Conservation (phyloP, 1,284 basidiomycete genomes). For the Macrocystidia cucumis region DNA sequence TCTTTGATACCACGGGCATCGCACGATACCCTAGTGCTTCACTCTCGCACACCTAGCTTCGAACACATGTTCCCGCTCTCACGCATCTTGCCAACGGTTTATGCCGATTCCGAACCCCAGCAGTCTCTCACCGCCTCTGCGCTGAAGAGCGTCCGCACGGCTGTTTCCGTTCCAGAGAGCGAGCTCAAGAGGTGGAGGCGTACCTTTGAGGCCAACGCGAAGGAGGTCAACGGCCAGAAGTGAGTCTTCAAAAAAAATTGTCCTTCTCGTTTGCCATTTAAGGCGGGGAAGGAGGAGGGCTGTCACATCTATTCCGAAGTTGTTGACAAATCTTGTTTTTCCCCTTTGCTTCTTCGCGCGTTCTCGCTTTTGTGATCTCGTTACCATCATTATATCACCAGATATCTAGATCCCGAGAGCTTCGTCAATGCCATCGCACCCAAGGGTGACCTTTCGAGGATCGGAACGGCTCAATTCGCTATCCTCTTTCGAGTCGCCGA, state of each 20-base stretch:
- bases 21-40: constrained; percentile 17
- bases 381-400: constrained; percentile 16
- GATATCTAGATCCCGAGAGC: constrained; percentile 76
- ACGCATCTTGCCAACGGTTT: constrained; percentile 37
- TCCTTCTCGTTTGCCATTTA: too few species aligned
- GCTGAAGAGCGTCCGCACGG: constrained; percentile 56
- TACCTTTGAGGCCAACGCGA: constrained; percentile 79
- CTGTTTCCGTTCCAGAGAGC: constrained; percentile 65
- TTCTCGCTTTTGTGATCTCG: constrained; percentile 7
- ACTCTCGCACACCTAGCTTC: constrained; percentile 14
- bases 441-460: constrained; percentile 74
- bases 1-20: too few species aligned
- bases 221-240: constrained; percentile 72
- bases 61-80: constrained; percentile 15
- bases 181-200: constrained; percentile 84
- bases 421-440: constrained; percentile 94
- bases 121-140: constrained; percentile 42
- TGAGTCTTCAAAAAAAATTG: constrained; percentile 39
- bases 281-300: too few species aligned
- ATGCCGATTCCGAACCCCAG: constrained; percentile 31
- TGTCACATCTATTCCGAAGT: constrained; percentile 7
- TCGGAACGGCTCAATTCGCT: constrained; percentile 79
- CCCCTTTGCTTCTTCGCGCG: constrained; percentile 3
- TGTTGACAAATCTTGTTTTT: constrained; percentile 6
- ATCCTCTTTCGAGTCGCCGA: constrained; percentile 91